A percentile compares a stretch with the other conserved stretches of the same genome.
phyloP scores from a whole-genome alignment of 176 grass and related monocot genomes.

The Sorghum bicolor region DNA sequence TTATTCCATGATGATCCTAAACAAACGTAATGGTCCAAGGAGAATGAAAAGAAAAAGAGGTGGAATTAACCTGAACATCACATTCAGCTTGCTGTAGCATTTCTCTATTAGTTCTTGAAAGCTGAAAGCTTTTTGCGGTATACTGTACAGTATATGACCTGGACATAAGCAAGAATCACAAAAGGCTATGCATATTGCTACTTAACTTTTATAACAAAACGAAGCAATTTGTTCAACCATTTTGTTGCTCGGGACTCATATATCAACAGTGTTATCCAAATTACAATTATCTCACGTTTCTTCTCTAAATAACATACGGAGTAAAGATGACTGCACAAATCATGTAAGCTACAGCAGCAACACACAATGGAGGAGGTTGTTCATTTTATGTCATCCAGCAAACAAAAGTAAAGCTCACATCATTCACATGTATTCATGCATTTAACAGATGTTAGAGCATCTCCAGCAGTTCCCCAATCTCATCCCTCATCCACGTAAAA shows the following conservation, averaged over 20 bases:
- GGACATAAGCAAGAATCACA: not conserved
- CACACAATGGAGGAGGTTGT: not conserved
- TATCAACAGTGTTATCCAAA: not conserved
- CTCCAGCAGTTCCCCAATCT: too few species aligned
- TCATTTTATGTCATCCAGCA: not conserved
- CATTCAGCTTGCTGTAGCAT: slow-evolving; percentile 55
- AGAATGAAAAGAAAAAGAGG: not conserved
- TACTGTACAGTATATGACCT: slow-evolving; percentile 57
- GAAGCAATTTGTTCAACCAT: not conserved
- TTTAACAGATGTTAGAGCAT: not conserved
- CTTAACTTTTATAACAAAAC: not conserved
- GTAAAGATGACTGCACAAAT: not conserved
- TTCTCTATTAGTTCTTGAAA: slow-evolving; percentile 65
- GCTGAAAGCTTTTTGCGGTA: slow-evolving; percentile 52
- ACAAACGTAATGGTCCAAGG: not conserved
- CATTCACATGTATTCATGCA: not conserved
- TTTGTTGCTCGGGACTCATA: slow-evolving; percentile 11
- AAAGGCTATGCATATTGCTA: not conserved
- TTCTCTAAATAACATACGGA: slow-evolving; percentile 9
- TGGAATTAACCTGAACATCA: slow-evolving; percentile 65
- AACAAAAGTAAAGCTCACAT: not conserved
- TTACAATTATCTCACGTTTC: slow-evolving; percentile 19
- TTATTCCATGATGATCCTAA: not conserved
- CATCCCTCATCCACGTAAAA: too few species aligned
- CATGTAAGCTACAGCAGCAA: not conserved